phyloP scores from a whole-genome alignment of 1,284 basidiomycete species.

The Somion occarium region DNA sequence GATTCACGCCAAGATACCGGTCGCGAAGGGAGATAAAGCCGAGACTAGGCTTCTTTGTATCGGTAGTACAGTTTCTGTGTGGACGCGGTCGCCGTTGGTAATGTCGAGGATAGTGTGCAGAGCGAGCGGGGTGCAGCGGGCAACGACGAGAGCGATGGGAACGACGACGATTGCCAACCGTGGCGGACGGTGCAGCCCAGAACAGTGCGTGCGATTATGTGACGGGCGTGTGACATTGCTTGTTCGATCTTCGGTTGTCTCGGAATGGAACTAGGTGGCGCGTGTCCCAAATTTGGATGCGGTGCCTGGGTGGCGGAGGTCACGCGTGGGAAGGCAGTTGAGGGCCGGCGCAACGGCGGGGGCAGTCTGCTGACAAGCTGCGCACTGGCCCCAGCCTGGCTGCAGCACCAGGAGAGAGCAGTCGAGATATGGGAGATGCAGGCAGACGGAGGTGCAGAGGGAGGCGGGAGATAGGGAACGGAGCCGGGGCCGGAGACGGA shows the following conservation, averaged over 20 bases:
- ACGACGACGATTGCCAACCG: slow-evolving; percentile 4
- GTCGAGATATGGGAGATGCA: too few relatives aligned
- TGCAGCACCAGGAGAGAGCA: too few relatives aligned
- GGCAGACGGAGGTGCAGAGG: slow-evolving; percentile 7
- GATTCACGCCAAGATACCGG: not conserved
- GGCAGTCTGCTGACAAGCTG: too few relatives aligned
- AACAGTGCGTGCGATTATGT: not conserved
- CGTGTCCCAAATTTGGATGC: slow-evolving; percentile 14
- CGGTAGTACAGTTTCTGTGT: not conserved
- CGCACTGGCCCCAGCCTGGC: too few relatives aligned
- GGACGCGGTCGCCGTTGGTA: not conserved
- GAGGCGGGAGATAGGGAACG: not conserved
- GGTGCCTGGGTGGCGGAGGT: slow-evolving; percentile 26
- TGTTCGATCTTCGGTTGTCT: slow-evolving; percentile 21
- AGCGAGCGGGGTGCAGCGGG: not conserved
- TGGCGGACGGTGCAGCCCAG: not conserved
- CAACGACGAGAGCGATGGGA: not conserved
- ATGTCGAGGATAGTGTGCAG: not conserved
- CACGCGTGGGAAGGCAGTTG: slow-evolving; percentile 24
- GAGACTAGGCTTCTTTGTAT: not conserved
- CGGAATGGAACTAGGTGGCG: slow-evolving; percentile 18
- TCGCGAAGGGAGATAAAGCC: not conserved
- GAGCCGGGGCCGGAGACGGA: not conserved
- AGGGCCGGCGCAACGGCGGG: too few relatives aligned
- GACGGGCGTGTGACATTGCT: not conserved